Conservation (phyloP, 306 rosid genomes). For the Fragaria nilgerrensis region DNA sequence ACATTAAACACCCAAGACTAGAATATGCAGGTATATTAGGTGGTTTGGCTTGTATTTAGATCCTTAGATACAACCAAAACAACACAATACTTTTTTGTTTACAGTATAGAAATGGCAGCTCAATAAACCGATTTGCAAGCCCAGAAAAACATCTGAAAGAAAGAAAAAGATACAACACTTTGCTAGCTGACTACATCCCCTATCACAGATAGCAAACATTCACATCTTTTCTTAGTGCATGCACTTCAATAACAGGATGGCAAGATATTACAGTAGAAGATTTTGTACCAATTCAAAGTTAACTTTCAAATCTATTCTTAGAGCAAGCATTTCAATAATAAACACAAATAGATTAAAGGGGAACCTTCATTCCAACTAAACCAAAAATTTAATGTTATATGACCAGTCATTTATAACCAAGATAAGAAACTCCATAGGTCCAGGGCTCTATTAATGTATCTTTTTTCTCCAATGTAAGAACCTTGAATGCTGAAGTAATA, state of each 20-base stretch:
- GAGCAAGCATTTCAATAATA: not conserved
- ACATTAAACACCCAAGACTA: not conserved
- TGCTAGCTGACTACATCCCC: not conserved
- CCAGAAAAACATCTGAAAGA: not conserved
- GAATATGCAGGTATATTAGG: not conserved
- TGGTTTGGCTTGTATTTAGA: not conserved
- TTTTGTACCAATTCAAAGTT: not conserved
- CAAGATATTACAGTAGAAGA: not conserved
- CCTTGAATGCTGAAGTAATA: not conserved
- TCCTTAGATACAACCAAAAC: constrained; percentile 13
- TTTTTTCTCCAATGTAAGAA: not conserved
- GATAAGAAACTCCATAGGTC: constrained; percentile 1
- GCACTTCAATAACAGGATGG: not conserved
- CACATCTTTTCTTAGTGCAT: not conserved
- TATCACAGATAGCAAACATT: not conserved
- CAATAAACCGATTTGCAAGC: not conserved
- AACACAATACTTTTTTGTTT: not conserved
- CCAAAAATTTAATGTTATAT: not conserved
- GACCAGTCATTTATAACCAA: not conserved
- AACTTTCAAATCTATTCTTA: not conserved
- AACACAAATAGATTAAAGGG: not conserved
- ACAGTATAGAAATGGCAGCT: not conserved
- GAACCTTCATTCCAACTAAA: not conserved
- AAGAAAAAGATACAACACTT: not conserved
- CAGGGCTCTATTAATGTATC: not conserved